Conservation (phyloP, 345 rosid genomes). For the Camelina laxa region DNA sequence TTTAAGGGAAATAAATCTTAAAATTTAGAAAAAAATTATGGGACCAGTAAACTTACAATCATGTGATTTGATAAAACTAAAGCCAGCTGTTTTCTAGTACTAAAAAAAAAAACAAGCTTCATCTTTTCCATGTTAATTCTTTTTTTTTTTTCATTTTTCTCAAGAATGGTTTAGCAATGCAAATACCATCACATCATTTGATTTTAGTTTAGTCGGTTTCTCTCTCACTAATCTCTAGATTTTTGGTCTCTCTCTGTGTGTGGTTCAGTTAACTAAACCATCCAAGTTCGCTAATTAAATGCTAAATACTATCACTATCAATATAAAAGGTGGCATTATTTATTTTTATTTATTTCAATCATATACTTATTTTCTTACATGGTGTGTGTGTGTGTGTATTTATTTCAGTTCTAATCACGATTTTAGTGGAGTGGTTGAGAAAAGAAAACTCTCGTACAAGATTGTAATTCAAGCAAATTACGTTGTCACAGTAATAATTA, state of each 20-base stretch:
- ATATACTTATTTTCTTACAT: conserved; percentile 2
- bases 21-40: neutral
- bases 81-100: conserved; percentile 33
- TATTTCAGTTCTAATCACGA: conserved; percentile 24
- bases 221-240: too few species aligned
- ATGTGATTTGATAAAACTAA: conserved; percentile 21
- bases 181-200: too few species aligned
- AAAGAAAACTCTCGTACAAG: conserved; percentile 19
- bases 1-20: neutral
- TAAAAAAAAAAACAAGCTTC: conserved; percentile 13
- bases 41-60: conserved; percentile 13
- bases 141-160: neutral
- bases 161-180: neutral
- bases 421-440: conserved; percentile 45
- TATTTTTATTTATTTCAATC: neutral
- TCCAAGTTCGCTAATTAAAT: conserved; percentile 20
- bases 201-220: too few species aligned
- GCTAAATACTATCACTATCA: conserved; percentile 34
- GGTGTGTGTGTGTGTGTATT: neutral
- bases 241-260: too few species aligned
- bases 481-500: conserved; percentile 21
- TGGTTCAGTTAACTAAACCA: neutral
- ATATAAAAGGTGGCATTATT: conserved; percentile 17
- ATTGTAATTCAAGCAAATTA: conserved; percentile 41
- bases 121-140: neutral